Evolutionary conservation across 208 protist genomes (phyloP).

Genomic region (Leishmania mexicana): DNA sequence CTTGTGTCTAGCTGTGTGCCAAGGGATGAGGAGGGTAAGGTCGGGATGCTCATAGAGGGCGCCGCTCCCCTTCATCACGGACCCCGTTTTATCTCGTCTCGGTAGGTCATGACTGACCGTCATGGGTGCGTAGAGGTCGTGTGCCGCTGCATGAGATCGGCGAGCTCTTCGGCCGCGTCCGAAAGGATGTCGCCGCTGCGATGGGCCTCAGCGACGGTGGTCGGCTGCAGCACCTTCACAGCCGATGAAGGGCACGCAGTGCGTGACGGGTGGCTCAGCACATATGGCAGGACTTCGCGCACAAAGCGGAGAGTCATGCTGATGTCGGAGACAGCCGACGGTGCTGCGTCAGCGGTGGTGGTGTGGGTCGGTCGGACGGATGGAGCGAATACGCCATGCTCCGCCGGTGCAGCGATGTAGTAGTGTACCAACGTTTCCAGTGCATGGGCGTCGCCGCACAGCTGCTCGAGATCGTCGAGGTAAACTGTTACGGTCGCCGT

Average conservation of each 20-base stretch:
- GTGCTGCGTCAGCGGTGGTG: not conserved
- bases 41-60: not conserved
- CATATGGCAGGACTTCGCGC: not conserved
- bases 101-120: not conserved
- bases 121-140: not conserved
- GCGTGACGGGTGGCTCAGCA: not conserved
- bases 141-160: conserved; percentile 6
- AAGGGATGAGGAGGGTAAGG: too few species aligned
- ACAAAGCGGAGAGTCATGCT: not conserved
- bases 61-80: not conserved
- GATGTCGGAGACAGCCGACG: not conserved
- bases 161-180: not conserved
- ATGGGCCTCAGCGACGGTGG: not conserved
- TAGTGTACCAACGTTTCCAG: not conserved
- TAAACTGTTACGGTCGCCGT: not conserved
- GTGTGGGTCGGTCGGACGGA: not conserved
- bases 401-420: not conserved
- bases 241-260: not conserved
- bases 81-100: not conserved
- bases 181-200: conserved; percentile 4
- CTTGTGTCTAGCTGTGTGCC: too few species aligned
- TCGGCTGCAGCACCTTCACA: not conserved
- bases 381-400: not conserved
- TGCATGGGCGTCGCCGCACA: not conserved
- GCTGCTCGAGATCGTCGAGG: not conserved